Base-by-base conservation (phyloP, 108 stramenopile genomes). In the Fistulifera pelliculosa region DNA sequence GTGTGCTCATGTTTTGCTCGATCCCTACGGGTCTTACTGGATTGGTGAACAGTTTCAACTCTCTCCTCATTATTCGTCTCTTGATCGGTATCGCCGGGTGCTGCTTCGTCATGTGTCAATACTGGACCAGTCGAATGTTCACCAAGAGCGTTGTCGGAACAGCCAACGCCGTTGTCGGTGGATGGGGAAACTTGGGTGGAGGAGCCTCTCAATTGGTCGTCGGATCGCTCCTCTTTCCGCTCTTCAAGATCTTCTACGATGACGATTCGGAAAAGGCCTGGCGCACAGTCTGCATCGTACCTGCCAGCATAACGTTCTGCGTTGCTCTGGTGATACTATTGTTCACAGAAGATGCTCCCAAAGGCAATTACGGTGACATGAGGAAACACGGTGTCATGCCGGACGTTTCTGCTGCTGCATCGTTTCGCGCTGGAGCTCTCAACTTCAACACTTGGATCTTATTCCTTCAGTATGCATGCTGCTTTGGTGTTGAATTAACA, bases 181-280 rank as follows among this genome's bases (percentile, higher is more conserved):
- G 95, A 38, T 96, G 95, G 95, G 92, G 16, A 96, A 96, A 60
- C 67, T 94, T 5, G 88, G 88, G n/a, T n/a, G 47, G 95, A 84
- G 93, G 93, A 51, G 76, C 88, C 21, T 83, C 87, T 11, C 80
- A 83, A 47, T 42, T 90, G 18, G 60, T 93, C 38, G 79, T 89
- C 56, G 91, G 87, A 53, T 63, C 83, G 15, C 61, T 65, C 16
- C 61, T 93, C 22, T 87, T 87, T 54, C 85, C 85, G 8, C 61
- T 87, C 1, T 93, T 93, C 70, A 45, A 45, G 11, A 38, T 45
- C 10, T 58, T 65, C 27, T 63, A 38, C 27, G 67, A 68, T 71
- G 88, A 45, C 74, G 82, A 84, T 53, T 56, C 75, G 40, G 81
- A 92, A 47, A 65, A 56, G 62, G 80, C 80, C 12, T 95, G 94